Base-by-base conservation (phyloP, 805 yeast genomes). In the Wickerhamomyces alni region DNA sequence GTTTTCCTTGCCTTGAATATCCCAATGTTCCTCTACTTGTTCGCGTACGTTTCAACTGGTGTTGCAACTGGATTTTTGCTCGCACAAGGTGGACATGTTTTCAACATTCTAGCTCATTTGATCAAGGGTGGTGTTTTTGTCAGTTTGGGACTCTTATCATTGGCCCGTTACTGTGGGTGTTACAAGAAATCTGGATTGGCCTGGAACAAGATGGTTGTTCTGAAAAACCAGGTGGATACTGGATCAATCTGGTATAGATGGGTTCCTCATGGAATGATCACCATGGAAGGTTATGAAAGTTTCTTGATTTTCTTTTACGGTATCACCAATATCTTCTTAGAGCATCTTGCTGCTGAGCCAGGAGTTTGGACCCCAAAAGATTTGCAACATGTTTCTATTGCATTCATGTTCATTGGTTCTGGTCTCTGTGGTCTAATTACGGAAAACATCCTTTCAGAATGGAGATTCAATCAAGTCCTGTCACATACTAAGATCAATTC, bases 41-140 rank as follows among this genome's bases (percentile, higher is more conserved):
- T 79, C 39, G 66, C 74, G 21, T 79, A 85, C 53, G 52, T 81
- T 15, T 61, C 67, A 37, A 65, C 72, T 12, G 80, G 79, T 39
- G 25, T 62, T 16, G 86, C 87, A 7, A 80, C 83, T 6, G 83
- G 85, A 33, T 75, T 73, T 39, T 56, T 81, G 30, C 61, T 88
- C 52, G 98, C 95, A 30, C 63, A 75, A 60, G 89, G 78, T 4
- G 55, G 51, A 11, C 67, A 67, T 17, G 81, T 89, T 12, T 91
- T 87, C 66, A 87, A 87, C 51, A 61, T 91, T 38, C 70, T 91
- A 41, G 99, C 99, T 2, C 99, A 91, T 62, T 87, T 87, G 72
- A 91, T 91, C 60, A 91, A 91, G 62, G 99, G 99, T 44, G 93
- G 91, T 19, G 93, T 91, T 3, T 91, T 91, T 57, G 70, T 87